Percentiles rank a stretch among this genome's conserved stretches.
These are phyloP conservation scores for Saksenaea vasiformis DNA, from an alignment of 371 early-diverging fungal genomes.

Conservation along the genomic window DNA sequence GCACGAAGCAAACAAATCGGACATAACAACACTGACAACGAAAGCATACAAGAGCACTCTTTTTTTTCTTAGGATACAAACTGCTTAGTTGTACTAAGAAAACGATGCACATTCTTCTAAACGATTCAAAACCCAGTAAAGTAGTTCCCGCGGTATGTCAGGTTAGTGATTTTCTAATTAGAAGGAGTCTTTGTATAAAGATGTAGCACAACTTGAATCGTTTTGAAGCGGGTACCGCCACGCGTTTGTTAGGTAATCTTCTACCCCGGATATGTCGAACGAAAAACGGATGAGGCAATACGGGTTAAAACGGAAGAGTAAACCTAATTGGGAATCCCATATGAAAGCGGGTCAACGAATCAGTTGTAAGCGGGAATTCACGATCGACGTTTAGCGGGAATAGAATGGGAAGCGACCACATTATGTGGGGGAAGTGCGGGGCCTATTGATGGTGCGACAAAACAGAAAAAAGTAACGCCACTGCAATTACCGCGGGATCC, in stretches of 20 bases:
- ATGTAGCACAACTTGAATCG: neutral
- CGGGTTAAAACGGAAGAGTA: constrained; percentile 9
- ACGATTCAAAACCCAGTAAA: too few species aligned
- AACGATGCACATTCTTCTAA: too few species aligned
- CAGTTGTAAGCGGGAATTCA: neutral
- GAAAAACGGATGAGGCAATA: neutral
- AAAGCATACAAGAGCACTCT: too few species aligned
- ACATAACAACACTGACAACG: too few species aligned
- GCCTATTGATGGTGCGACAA: constrained; percentile 6
- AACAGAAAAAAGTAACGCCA: constrained; percentile 6
- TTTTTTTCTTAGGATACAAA: too few species aligned
- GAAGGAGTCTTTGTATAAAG: too few species aligned
- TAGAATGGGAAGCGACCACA: constrained; percentile 6
- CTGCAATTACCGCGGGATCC: constrained; percentile 11
- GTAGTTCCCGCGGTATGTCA: too few species aligned
- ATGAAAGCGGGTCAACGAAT: constrained; percentile 2
- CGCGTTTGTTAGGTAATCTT: constrained; percentile 1
- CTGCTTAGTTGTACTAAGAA: too few species aligned
- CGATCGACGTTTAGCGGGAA: neutral
- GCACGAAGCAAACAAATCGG: too few species aligned
- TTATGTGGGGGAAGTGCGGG: constrained; percentile 9
- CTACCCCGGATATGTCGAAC: neutral
- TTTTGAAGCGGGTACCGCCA: neutral
- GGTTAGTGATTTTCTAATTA: too few species aligned
- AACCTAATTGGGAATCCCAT: constrained; percentile 9